Evolutionary conservation across 495 filamentous ascomycete species (phyloP).

Genomic region (Podospora pseudocomata): DNA sequence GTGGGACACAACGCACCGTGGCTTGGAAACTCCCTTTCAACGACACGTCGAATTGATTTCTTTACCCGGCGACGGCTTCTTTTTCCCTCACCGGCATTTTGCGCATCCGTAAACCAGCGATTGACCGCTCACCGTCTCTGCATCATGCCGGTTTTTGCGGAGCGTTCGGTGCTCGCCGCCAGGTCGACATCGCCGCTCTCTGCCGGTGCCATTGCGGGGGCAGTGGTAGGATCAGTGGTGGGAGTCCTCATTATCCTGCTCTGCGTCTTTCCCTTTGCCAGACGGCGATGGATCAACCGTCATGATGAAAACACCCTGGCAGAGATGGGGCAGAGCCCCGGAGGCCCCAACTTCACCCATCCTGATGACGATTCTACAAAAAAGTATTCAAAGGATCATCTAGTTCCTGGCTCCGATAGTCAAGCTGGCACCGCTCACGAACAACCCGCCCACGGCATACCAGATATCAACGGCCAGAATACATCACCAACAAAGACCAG

Average conservation of each 20-base stretch:
- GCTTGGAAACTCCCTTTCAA: neutral
- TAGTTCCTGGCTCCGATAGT: conserved; percentile 4
- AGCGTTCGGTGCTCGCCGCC: conserved; percentile 28
- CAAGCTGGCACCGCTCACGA: conserved; percentile 14
- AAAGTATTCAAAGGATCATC: conserved; percentile 22
- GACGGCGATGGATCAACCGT: conserved; percentile 23
- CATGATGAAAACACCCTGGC: conserved; percentile 26
- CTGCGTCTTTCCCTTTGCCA: conserved; percentile 33
- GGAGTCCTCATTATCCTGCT: conserved; percentile 32
- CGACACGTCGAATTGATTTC: conserved; percentile 5
- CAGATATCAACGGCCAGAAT: conserved; percentile 18
- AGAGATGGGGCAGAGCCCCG: conserved; percentile 36
- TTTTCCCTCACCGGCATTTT: conserved; percentile 1
- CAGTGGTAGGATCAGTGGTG: conserved; percentile 34
- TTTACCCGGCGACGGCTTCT: conserved; percentile 1
- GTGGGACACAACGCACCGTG: conserved; percentile 3
- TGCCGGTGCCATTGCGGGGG: conserved; percentile 35
- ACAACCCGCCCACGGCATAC: conserved; percentile 10
- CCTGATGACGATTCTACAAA: conserved; percentile 24
- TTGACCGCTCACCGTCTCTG: neutral
- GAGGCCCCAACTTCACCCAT: conserved; percentile 30
- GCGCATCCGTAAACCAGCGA: conserved; percentile 3
- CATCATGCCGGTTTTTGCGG: conserved; percentile 5
- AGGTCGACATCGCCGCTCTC: conserved; percentile 27
- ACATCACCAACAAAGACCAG: conserved; percentile 18